Percentiles rank a stretch among this genome's conserved stretches.
Conservation (phyloP, 257 asterid genomes). For the Solanum paucissectum region DNA sequence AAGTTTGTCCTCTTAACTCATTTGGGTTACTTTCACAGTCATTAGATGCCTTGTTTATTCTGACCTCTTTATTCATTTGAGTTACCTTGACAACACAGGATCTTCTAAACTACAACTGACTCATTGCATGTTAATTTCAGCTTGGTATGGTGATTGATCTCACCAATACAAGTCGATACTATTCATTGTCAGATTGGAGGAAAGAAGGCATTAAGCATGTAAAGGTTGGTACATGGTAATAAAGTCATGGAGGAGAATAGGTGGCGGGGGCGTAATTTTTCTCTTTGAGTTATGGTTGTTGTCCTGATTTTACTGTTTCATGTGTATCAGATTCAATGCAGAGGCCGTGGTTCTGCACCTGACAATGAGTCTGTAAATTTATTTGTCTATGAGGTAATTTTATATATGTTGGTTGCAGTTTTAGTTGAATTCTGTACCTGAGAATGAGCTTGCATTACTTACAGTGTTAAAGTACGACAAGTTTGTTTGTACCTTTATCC, state of each 20-base stretch:
- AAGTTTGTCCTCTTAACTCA: neutral
- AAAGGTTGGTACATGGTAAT: constrained; percentile 45
- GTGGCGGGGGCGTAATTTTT: neutral
- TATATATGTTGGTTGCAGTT: neutral
- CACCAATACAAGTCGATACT: constrained; percentile 86
- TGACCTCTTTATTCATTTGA: neutral
- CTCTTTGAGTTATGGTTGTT: neutral
- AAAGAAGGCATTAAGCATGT: constrained; percentile 87
- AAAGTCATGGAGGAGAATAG: neutral
- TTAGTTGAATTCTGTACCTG: neutral
- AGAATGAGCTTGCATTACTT: neutral
- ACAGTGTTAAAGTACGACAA: neutral
- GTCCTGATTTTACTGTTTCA: neutral
- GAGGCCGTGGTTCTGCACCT: constrained; percentile 97
- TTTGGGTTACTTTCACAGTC: neutral
- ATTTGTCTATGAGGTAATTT: constrained; percentile 76
- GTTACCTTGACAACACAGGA: neutral
- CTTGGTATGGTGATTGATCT: constrained; percentile 96
- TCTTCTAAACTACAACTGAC: neutral
- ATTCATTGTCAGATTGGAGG: constrained; percentile 52
- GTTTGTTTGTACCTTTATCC: constrained; percentile 4
- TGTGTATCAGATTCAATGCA: constrained; percentile 72
- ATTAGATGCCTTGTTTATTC: neutral
- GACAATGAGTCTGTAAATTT: constrained; percentile 79
- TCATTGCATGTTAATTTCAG: constrained; percentile 29